phyloP scores from a whole-genome alignment of 23 red algal species.

The Gracilaria vermiculophylla region DNA sequence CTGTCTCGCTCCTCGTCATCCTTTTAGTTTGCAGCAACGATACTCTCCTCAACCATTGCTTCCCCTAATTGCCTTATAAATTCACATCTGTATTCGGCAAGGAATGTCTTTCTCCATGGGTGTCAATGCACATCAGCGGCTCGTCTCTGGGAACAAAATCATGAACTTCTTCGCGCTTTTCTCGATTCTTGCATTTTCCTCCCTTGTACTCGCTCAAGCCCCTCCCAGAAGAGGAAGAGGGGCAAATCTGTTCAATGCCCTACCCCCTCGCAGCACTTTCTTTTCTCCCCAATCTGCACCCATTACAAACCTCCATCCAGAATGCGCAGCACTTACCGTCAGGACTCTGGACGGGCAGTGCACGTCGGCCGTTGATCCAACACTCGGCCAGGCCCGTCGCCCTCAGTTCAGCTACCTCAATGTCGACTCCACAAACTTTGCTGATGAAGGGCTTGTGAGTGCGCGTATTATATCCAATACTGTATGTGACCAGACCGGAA shows the following conservation, averaged over 20 bases:
- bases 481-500: conserved; percentile 16
- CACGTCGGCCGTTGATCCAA: conserved; percentile 11
- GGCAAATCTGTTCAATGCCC: background rate
- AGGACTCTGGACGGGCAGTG: background rate
- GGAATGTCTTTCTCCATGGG: too few species aligned
- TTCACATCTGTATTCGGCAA: too few species aligned
- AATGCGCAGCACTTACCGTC: background rate
- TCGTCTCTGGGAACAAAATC: too few species aligned
- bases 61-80: too few species aligned
- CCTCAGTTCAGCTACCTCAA: conserved; percentile 24
- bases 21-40: too few species aligned
- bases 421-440: background rate
- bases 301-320: background rate
- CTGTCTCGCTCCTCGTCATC: too few species aligned
- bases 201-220: background rate
- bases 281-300: background rate
- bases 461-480: conserved; percentile 58
- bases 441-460: background rate
- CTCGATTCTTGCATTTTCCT: background rate
- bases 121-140: too few species aligned
- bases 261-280: background rate
- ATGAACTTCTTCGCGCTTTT: background rate
- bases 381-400: background rate
- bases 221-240: background rate
- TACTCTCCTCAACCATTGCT: too few species aligned